Percentiles rank a stretch among this genome's conserved stretches.
Evolutionary conservation across 163 green algal genomes (phyloP).

Genomic region (Scenedesmus sp.): DNA sequence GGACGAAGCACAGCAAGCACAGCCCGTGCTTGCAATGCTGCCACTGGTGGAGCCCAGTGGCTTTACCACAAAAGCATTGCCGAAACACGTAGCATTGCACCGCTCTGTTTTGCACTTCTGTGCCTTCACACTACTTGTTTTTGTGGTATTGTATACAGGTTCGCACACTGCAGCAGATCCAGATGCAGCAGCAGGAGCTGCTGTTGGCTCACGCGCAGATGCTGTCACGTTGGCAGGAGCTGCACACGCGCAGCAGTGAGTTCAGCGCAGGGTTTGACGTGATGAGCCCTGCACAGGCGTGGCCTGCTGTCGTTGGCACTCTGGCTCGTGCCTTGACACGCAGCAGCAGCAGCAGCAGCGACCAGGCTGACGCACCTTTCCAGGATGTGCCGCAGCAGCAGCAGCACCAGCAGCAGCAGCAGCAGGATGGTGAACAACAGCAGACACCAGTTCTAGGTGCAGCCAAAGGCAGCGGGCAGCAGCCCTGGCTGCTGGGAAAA

Average conservation of each 20-base stretch:
- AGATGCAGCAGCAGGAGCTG: constrained; percentile 21
- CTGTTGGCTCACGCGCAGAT: constrained; percentile 1
- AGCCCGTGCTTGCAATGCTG: too few species aligned
- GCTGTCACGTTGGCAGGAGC: constrained; percentile 23
- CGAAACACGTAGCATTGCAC: neutral
- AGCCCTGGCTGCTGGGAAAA: neutral
- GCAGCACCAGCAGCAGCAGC: neutral
- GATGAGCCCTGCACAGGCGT: neutral
- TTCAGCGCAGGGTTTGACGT: constrained; percentile 10
- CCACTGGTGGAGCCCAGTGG: too few species aligned
- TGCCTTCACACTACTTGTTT: neutral
- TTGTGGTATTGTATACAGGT: neutral
- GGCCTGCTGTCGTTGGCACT: neutral
- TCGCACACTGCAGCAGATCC: constrained; percentile 6
- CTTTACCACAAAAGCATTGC: too few species aligned
- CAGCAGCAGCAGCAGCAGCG: neutral
- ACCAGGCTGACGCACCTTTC: neutral
- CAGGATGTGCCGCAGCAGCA: neutral
- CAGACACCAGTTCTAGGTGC: neutral
- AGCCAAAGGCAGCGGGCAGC: neutral
- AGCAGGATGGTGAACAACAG: constrained; percentile 5
- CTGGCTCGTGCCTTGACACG: neutral
- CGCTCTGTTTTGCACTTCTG: neutral
- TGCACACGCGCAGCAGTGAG: neutral
- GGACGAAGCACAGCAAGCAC: too few species aligned